Evolutionary conservation across 768 basidiomycete species (phyloP), one percentile per base, ranked within the genome.

Genomic region (Trametopsis cervina): DNA sequence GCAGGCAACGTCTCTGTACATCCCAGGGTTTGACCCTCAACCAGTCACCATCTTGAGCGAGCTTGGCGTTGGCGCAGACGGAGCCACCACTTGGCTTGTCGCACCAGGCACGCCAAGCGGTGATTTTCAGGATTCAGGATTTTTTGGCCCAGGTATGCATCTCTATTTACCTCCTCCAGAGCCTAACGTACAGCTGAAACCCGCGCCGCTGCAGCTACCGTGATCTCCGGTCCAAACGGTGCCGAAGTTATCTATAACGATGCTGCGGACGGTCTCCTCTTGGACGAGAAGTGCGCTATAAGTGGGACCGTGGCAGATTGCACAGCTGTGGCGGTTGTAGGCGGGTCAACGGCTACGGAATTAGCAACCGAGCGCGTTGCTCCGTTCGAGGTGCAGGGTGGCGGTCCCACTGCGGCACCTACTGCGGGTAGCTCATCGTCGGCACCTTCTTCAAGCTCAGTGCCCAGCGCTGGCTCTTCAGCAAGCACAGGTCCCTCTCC

Each of bases 21-120:
- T 77, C 46, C 74, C 72, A 1, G 72, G 66, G 24, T 72, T 73
- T 44, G 69, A 75, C 47, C 65, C 68, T 15, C 70, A 71, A 56
- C 69, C 71, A 7, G 51, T 74, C 36, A 68, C 70, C 44, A 33
- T 33, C 29, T 73, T 68, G 37, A 62, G 66, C 51, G 57, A 66
- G 33, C 35, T 74, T n/a, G 73, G 74, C 9, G 68, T 70, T 15
- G 74, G 68, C 4, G 39, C 57, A 12, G 59, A 69, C 48, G 71
- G 72, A 17, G 58, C 61, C 39, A 75, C 75, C 12, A 74, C 74
- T 15, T 76, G 67, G 60, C 60, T 55, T 17, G 46, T 75, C 39
- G 55, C 65, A 4, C 63, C 68, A 33, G 74, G 69, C 0, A 46
- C 57, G 23, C 49, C 62, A 7, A 72, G 66, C 18, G 66, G 67